A percentile compares a stretch with the other conserved stretches of the same genome.
Evolutionary conservation across 352 stramenopile genomes (phyloP).

Genomic region (Globisporangium uncinulatum): DNA sequence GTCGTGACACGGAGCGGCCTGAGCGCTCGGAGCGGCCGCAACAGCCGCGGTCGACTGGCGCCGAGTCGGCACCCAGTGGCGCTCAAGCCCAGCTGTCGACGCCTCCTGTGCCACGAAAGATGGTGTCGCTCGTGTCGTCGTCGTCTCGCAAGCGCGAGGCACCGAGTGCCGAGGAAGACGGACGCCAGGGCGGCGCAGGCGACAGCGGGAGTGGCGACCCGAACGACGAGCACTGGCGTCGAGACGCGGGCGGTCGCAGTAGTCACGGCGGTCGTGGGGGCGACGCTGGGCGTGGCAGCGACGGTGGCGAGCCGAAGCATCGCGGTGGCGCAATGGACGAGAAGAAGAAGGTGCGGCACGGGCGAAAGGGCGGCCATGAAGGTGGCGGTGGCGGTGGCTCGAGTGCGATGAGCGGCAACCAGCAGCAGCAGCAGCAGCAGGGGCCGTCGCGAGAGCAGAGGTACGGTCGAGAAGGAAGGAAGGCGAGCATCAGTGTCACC

Average conservation of each 20-base stretch:
- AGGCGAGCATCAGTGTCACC: no score
- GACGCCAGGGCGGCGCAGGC: not conserved
- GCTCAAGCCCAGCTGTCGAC: not conserved
- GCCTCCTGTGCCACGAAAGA: constrained; percentile 36
- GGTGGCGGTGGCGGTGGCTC: constrained; percentile 8
- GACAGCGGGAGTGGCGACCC: constrained; percentile 7
- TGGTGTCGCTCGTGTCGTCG: constrained; percentile 69
- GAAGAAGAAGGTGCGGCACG: constrained; percentile 37
- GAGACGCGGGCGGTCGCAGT: not conserved
- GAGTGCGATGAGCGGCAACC: constrained; percentile 12
- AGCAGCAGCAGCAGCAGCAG: constrained; percentile 17
- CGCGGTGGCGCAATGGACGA: constrained; percentile 26
- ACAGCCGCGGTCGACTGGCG: not conserved
- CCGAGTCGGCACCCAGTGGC: not conserved
- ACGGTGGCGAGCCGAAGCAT: constrained; percentile 10
- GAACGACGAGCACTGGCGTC: constrained; percentile 7
- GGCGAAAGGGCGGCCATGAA: constrained; percentile 28
- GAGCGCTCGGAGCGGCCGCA: constrained; percentile 9
- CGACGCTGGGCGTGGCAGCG: constrained; percentile 5
- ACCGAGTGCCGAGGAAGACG: constrained; percentile 8
- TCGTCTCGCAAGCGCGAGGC: constrained; percentile 57
- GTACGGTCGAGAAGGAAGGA: constrained; percentile 17
- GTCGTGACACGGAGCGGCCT: constrained; percentile 4
- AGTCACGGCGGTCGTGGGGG: constrained; percentile 5
- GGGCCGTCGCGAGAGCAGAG: constrained; percentile 53